Evolutionary conservation across 768 basidiomycete species (phyloP).

Genomic region (Agrocybe chaxingu): DNA sequence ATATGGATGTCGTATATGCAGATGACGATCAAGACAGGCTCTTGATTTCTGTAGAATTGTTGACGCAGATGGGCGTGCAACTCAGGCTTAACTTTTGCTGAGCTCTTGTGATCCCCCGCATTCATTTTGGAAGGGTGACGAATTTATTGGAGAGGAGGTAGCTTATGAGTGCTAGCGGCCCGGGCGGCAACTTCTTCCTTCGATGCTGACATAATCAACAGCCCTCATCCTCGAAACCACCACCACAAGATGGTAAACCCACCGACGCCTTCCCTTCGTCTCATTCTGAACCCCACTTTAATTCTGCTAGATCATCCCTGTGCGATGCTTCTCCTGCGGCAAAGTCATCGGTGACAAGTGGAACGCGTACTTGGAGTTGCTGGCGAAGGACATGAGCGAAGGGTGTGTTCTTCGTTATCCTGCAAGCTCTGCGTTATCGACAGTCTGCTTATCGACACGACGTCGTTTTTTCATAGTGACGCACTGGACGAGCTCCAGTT

Average conservation of each 20-base stretch:
- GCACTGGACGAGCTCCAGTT: slow-evolving; percentile 87
- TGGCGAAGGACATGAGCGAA: slow-evolving; percentile 80
- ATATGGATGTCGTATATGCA: too few species aligned
- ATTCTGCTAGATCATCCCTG: slow-evolving; percentile 82
- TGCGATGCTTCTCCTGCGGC: slow-evolving; percentile 94
- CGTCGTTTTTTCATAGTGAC: slow-evolving; percentile 50
- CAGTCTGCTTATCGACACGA: not conserved
- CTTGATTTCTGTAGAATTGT: too few species aligned
- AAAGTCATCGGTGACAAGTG: slow-evolving; percentile 98
- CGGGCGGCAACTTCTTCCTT: not conserved
- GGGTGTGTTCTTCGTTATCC: slow-evolving; percentile 54
- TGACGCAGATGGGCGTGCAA: too few species aligned
- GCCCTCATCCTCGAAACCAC: slow-evolving; percentile 16
- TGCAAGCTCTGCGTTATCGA: not conserved
- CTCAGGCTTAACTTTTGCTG: too few species aligned
- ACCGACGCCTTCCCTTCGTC: not conserved
- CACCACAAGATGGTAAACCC: slow-evolving; percentile 17
- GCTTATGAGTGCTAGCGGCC: too few species aligned
- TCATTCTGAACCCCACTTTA: not conserved
- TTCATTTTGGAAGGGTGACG: too few species aligned
- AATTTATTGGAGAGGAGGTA: too few species aligned
- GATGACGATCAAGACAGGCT: too few species aligned
- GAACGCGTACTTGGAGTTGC: slow-evolving; percentile 80
- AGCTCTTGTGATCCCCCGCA: too few species aligned
- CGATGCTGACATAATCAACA: slow-evolving; percentile 14